Conservation (phyloP, 306 rosid species). For the Sindora glabra region DNA sequence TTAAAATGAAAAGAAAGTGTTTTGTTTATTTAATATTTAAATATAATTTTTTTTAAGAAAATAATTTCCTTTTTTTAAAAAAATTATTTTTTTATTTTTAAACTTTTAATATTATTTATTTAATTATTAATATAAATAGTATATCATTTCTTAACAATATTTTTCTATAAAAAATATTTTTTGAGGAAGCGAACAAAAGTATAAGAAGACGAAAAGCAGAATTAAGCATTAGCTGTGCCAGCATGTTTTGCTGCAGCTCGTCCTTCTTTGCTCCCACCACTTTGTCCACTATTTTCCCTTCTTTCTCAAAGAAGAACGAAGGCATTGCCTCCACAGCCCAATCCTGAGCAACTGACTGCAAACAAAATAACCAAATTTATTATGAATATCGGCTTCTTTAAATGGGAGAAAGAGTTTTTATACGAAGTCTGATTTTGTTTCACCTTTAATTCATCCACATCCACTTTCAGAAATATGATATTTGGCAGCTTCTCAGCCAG, state of each 20-base stretch:
- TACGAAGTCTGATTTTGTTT: neutral
- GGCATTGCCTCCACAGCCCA: slow-evolving; percentile 99
- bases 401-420: neutral
- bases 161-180: neutral
- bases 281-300: slow-evolving; percentile 64
- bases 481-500: slow-evolving; percentile 55
- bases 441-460: slow-evolving; percentile 90
- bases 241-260: slow-evolving; percentile 58
- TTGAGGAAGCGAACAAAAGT: neutral
- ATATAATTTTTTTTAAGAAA: too few relatives aligned
- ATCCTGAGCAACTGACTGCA: slow-evolving; percentile 77
- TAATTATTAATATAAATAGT: too few relatives aligned
- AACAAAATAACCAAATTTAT: neutral
- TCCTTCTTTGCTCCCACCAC: slow-evolving; percentile 92
- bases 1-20: too few relatives aligned
- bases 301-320: slow-evolving; percentile 80
- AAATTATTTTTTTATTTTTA: too few relatives aligned
- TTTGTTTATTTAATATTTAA: too few relatives aligned
- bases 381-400: too few relatives aligned
- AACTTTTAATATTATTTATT: too few relatives aligned
- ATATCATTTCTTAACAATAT: too few relatives aligned
- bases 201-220: slow-evolving; percentile 11
- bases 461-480: slow-evolving; percentile 70
- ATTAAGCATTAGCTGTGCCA: slow-evolving; percentile 35
- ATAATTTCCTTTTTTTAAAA: too few relatives aligned